Evolutionary conservation across 2,329 filamentous ascomycete species (phyloP), one percentile per base, ranked within the genome.

Genomic region (Myriosclerotinia scirpicola): DNA sequence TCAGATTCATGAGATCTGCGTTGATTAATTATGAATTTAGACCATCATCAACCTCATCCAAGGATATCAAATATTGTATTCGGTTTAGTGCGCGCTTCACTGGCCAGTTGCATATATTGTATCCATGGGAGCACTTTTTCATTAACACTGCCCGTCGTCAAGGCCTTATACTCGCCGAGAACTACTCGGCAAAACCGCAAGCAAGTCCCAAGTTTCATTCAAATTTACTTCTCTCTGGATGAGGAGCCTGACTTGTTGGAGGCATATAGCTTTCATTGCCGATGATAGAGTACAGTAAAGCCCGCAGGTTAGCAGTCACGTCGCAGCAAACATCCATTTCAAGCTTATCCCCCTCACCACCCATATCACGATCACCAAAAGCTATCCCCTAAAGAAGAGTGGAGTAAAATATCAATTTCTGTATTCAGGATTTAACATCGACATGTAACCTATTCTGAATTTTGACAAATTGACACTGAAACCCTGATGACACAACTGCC

Each of bases 311-410:
- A 9, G 46, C 46, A 50, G 9, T n/a, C 46, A 26, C n/a, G 22
- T 5, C 46, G n/a, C 3, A 22, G n/a, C 22, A n/a, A 17, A 26
- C 38, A 30, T 22, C 46, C 9, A 22, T 22, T 5, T 34, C 30
- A 34, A 50, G 8, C 30, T 12, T 54, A 30, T 36, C 30, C 8
- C n/a, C 8, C 1, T n/a, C 52, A 36, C 9, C 6, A 36, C 7
- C 17, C 34, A 38, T 2, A 26, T 7, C 20, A 59, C 20, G 17
- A 46, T 30, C 4, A 26, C 15, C 2, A 22, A 26, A 38, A 26
- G 11, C 0, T 0, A 3, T 11, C 26, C 5, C 14, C 4, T n/a
- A 36, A 1, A 26, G 12, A 17, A 1, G 7, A 50, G 30, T 34
- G 30, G 26, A 50, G 14, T 38, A 38, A 50, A 22, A 50, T 17